Conservation (phyloP, 371 early-diverging fungal genomes). For the Mortierella sp. region DNA sequence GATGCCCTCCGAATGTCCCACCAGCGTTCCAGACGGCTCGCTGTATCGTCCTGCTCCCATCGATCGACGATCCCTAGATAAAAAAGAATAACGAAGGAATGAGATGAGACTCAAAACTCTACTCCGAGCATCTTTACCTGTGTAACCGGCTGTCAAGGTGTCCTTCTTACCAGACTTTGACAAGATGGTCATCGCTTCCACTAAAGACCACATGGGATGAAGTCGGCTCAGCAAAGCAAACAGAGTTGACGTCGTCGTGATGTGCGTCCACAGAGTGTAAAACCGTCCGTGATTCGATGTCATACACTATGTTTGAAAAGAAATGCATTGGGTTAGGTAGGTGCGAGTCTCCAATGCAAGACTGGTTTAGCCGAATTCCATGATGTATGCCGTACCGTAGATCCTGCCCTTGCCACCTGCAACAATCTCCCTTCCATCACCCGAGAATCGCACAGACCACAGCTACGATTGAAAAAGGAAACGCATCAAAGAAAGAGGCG, state of each 20-base stretch:
- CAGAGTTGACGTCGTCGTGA: constrained; percentile 68
- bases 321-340: background rate
- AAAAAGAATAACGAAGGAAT: background rate
- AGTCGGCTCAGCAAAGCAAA: constrained; percentile 70
- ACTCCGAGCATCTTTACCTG: background rate
- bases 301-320: constrained; percentile 60
- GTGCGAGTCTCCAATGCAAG: background rate
- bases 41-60: constrained; percentile 51
- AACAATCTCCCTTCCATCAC: constrained; percentile 69
- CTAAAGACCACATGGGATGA: constrained; percentile 70
- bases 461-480: constrained; percentile 45
- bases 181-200: constrained; percentile 71
- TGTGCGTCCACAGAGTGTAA: constrained; percentile 63
- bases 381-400: constrained; percentile 44
- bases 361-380: background rate
- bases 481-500: background rate
- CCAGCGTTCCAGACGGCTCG: constrained; percentile 67
- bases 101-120: background rate
- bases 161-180: constrained; percentile 66
- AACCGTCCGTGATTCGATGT: constrained; percentile 63
- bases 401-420: constrained; percentile 65
- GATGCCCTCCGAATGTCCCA: constrained; percentile 79
- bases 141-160: too few relatives aligned
- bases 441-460: constrained; percentile 76
- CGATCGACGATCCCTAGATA: constrained; percentile 67